Evolutionary conservation across 345 rosid genomes (phyloP).

Genomic region (Eucalyptus paniculata): DNA sequence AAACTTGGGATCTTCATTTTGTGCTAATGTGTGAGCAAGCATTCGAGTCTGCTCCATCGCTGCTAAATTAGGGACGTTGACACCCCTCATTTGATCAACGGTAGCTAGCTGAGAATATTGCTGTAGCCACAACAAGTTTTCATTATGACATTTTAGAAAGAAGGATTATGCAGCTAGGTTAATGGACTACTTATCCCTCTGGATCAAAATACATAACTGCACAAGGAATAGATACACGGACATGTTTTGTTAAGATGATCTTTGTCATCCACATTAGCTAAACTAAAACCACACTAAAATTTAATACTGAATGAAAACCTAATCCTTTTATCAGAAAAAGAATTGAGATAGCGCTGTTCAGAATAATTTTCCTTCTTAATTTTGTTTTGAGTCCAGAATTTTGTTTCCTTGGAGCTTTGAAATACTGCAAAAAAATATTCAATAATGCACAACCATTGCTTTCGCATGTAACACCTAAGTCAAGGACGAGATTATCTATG

Average conservation of each 20-base stretch:
- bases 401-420: neutral
- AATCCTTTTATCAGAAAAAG: neutral
- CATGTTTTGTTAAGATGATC: neutral
- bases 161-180: neutral
- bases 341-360: neutral
- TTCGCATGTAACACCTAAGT: neutral
- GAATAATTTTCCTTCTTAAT: neutral
- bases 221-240: neutral
- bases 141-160: neutral
- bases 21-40: slow-evolving; percentile 92
- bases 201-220: neutral
- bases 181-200: neutral
- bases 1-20: slow-evolving; percentile 86
- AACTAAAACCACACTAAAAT: neutral
- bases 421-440: neutral
- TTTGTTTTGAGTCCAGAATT: neutral
- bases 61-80: slow-evolving; percentile 44
- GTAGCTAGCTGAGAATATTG: slow-evolving; percentile 65
- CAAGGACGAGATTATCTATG: neutral
- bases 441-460: neutral
- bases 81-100: slow-evolving; percentile 51
- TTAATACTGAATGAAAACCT: neutral
- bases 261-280: neutral
- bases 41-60: slow-evolving; percentile 97
- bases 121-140: slow-evolving; percentile 12